Evolutionary conservation across 768 basidiomycete genomes (phyloP), one percentile per base, ranked within the genome.

Genomic region (Cubamyces lactineus): DNA sequence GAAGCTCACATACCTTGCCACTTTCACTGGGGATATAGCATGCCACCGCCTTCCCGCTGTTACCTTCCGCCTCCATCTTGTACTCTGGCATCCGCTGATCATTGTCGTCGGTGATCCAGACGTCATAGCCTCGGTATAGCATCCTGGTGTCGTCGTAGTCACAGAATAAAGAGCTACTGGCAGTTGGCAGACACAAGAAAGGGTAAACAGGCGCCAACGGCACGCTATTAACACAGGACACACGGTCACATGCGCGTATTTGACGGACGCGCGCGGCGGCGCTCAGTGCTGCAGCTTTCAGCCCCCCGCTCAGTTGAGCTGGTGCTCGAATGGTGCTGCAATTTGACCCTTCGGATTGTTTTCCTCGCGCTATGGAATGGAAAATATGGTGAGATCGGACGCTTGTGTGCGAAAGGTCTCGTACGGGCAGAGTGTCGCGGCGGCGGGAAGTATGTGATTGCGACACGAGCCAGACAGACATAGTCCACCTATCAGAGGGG

Each of bases 21-120:
- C 52, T 52, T n/a, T 65, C 64, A 49, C 64, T 65, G 1, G 64
- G 60, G 3, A 65, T 50, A 12, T 48, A 65, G 23, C 64, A 65
- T 6, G 51, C 46, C 13, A 58, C 40, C 16, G 51, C 62, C 42
- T 40, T 58, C 40, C 51, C 60, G 17, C 48, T 53, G 8, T 28
- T 8, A 3, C 57, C 57, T 42, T 59, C 60, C 4, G n/a, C 6
- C 34, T 65, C 23, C 28, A 59, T 26, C 3, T 51, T 46, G 38
- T 58, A 59, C 34, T 65, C 64, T 0, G 56, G 51, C 11, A 65
- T 19, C 1, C 45, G 30, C 11, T 42, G 46, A 12, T 52, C 52
- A 7, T 62, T 40, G 15, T 40, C 53, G 40, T 49, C 48, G 24
- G 38, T 16, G 23, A 65, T 50, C 53, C 53, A 62, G 7, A 61